phyloP scores from a whole-genome alignment of 768 basidiomycete genomes.

The Boletellus emodensis region DNA sequence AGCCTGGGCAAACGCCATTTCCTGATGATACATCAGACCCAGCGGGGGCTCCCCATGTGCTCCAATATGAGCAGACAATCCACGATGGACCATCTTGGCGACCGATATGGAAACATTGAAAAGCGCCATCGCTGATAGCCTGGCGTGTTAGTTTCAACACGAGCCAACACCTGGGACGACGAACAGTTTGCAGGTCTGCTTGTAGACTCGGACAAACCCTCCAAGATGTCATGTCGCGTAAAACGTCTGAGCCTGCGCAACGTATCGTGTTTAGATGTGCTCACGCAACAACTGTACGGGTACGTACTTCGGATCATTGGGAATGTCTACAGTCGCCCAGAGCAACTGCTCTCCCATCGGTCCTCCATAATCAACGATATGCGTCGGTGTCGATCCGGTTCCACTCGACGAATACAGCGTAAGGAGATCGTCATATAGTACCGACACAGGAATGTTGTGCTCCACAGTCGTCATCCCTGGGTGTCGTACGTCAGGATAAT shows the following conservation, averaged over 20 bases:
- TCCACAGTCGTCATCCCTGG: conserved; percentile 76
- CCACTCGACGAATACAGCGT: conserved; percentile 63
- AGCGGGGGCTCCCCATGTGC: conserved; percentile 73
- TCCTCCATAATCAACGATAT: conserved; percentile 77
- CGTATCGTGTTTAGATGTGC: not conserved
- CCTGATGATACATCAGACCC: conserved; percentile 73
- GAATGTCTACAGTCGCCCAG: conserved; percentile 63
- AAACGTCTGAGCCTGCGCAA: conserved; percentile 54
- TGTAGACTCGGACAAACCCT: conserved; percentile 56
- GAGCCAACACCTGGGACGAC: conserved; percentile 13
- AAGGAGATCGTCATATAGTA: conserved; percentile 62
- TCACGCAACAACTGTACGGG: not conserved
- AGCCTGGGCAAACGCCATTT: conserved; percentile 59
- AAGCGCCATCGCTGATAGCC: conserved; percentile 49
- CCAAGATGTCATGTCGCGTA: conserved; percentile 60
- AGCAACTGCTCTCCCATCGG: conserved; percentile 61
- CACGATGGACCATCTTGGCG: conserved; percentile 64
- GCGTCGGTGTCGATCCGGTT: conserved; percentile 70
- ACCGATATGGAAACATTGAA: conserved; percentile 69
- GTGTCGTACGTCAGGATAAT: not conserved
- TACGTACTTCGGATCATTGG: conserved; percentile 63
- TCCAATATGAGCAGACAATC: conserved; percentile 61
- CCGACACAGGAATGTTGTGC: conserved; percentile 63
- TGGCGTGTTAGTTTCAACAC: not conserved
- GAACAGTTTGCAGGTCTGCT: conserved; percentile 56